Percentiles rank a stretch among this genome's conserved stretches.
Evolutionary conservation across 2,329 filamentous ascomycete genomes (phyloP).

Genomic region (Tolypocladium album): DNA sequence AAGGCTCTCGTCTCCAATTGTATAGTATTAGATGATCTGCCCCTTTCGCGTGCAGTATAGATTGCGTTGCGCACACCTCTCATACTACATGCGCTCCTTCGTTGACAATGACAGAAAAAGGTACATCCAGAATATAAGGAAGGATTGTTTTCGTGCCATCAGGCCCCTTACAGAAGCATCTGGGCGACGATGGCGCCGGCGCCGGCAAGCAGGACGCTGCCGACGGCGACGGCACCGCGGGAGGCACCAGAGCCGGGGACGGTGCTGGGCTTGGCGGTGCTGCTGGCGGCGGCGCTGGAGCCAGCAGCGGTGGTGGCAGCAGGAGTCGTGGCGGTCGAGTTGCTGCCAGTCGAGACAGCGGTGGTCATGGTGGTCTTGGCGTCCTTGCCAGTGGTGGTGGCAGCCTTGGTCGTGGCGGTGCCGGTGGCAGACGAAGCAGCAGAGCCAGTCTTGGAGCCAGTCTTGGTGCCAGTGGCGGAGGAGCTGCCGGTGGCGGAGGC

Average conservation of each 20-base stretch:
- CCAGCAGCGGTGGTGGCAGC: constrained; percentile 4
- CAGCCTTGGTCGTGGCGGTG: constrained; percentile 3
- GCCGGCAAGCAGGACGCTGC: constrained; percentile 15
- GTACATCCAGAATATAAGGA: constrained; percentile 14
- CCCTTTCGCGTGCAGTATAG: constrained; percentile 9
- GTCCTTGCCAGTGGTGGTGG: constrained; percentile 9
- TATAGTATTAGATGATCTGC: constrained; percentile 19
- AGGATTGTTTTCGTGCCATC: not conserved
- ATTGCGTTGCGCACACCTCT: constrained; percentile 2
- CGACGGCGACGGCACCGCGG: constrained; percentile 11
- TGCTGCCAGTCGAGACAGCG: constrained; percentile 5
- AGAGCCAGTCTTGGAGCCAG: not conserved
- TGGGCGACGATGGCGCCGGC: constrained; percentile 17
- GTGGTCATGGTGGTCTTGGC: constrained; percentile 10
- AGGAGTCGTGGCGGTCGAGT: constrained; percentile 4
- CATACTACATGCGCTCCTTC: constrained; percentile 13
- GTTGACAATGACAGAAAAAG: constrained; percentile 10
- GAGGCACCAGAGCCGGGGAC: constrained; percentile 15
- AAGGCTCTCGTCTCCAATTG: constrained; percentile 16
- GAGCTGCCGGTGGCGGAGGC: not conserved
- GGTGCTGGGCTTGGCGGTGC: constrained; percentile 5
- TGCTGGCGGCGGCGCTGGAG: constrained; percentile 6
- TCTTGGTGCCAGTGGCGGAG: constrained; percentile 1
- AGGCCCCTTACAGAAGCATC: constrained; percentile 15
- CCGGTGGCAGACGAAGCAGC: not conserved